Percentiles rank a stretch among this genome's conserved stretches.
Conservation (phyloP, 2,329 filamentous ascomycete genomes). For the Alternaria sp. region DNA sequence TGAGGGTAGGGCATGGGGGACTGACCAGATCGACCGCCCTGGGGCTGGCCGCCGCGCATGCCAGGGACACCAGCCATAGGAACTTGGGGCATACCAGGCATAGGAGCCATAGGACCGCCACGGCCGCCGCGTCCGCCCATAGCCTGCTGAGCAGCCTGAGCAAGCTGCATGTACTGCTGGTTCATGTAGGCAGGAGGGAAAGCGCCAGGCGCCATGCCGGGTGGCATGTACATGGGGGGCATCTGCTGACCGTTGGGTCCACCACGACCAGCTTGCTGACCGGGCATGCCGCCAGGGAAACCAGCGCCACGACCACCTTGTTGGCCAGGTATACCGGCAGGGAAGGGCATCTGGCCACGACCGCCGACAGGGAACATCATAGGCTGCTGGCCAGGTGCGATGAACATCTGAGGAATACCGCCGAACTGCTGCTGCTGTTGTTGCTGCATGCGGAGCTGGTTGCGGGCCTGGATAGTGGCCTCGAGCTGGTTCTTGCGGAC, state of each 20-base stretch:
- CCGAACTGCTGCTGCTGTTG: conserved; percentile 72
- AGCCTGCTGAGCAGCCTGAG: conserved; percentile 72
- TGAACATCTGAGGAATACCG: conserved; percentile 79
- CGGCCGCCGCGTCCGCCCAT: conserved; percentile 63
- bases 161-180: conserved; percentile 80
- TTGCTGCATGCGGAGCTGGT: conserved; percentile 98
- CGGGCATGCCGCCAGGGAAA: conserved; percentile 81
- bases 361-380: conserved; percentile 64
- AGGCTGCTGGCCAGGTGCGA: conserved; percentile 81
- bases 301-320: conserved; percentile 85
- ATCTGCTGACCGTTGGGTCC: conserved; percentile 79
- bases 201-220: conserved; percentile 66
- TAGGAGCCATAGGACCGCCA: conserved; percentile 68
- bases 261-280: conserved; percentile 87
- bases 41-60: conserved; percentile 54
- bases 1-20: conserved; percentile 47
- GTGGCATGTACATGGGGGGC: conserved; percentile 83
- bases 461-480: conserved; percentile 98
- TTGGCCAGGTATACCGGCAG: conserved; percentile 69
- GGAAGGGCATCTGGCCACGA: conserved; percentile 70
- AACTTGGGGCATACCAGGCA: conserved; percentile 75
- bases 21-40: conserved; percentile 46
- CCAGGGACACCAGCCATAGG: conserved; percentile 64
- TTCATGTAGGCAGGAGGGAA: conserved; percentile 81
- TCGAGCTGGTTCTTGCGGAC: conserved; percentile 99